A percentile compares a stretch with the other conserved stretches of the same genome.
Evolutionary conservation across 2,329 filamentous ascomycete species (phyloP).

Genomic region (Truncatella angustata): DNA sequence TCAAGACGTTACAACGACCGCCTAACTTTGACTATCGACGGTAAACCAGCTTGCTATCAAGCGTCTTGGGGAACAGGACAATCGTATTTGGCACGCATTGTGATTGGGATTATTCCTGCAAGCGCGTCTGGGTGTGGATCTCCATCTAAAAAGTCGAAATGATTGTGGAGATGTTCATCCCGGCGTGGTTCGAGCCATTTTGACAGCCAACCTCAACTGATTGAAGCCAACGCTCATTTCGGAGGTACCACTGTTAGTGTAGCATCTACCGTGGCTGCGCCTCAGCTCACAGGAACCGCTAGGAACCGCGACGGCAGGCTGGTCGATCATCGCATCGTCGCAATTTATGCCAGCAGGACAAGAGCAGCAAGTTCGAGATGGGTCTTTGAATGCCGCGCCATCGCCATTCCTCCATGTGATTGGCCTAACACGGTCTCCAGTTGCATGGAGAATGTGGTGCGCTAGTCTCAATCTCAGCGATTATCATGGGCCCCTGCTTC

Average conservation of each 20-base stretch:
- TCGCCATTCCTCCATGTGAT: slow-evolving; percentile 1
- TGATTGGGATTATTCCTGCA: not conserved
- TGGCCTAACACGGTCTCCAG: not conserved
- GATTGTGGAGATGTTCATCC: slow-evolving; percentile 6
- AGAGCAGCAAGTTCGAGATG: not conserved
- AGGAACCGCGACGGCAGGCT: not conserved
- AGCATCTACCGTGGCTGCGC: slow-evolving; percentile 8
- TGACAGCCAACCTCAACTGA: not conserved
- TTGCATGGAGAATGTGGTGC: slow-evolving; percentile 4
- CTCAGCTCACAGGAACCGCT: not conserved
- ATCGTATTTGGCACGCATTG: not conserved
- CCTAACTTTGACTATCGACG: not conserved
- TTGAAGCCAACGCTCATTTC: slow-evolving; percentile 5
- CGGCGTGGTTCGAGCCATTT: not conserved
- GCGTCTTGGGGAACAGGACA: not conserved
- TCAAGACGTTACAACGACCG: not conserved
- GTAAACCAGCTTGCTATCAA: not conserved
- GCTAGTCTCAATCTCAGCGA: slow-evolving; percentile 7
- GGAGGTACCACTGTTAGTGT: slow-evolving; percentile 12
- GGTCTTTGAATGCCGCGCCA: not conserved
- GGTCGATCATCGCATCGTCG: not conserved
- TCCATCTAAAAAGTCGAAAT: slow-evolving; percentile 10
- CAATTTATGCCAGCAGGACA: not conserved
- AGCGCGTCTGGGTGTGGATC: not conserved
- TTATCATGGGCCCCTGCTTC: not conserved